phyloP scores from a whole-genome alignment of 805 yeast genomes.

The Metschnikowia noctiluminum region DNA sequence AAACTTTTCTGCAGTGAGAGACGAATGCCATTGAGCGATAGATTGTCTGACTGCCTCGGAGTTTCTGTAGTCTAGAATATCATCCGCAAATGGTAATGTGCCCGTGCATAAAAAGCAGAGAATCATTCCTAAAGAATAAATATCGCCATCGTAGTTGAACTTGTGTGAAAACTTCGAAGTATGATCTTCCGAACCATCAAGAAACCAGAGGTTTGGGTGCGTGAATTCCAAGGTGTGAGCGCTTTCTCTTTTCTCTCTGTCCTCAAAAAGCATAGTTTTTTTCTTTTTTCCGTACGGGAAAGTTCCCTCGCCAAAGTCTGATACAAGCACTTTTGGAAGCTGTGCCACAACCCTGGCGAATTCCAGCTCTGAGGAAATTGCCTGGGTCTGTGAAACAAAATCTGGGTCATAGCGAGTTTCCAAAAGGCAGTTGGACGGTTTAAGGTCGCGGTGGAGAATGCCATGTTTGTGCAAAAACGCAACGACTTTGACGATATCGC shows the following conservation, averaged over 20 bases:
- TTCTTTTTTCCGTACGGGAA: constrained; percentile 50
- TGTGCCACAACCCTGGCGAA: constrained; percentile 18
- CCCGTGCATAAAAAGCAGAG: constrained; percentile 72
- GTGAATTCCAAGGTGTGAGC: constrained; percentile 88
- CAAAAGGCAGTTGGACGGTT: constrained; percentile 83
- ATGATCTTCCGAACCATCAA: constrained; percentile 16
- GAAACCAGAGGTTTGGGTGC: constrained; percentile 73
- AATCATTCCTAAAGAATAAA: constrained; percentile 83
- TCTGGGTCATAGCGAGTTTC: constrained; percentile 29
- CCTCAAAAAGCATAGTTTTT: neutral
- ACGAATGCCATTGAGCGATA: constrained; percentile 31
- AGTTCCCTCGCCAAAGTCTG: constrained; percentile 90
- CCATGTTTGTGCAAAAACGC: constrained; percentile 68
- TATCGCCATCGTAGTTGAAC: constrained; percentile 70
- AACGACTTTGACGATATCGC: constrained; percentile 68
- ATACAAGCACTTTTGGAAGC: constrained; percentile 71
- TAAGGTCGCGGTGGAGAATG: constrained; percentile 82
- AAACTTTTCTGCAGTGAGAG: constrained; percentile 20
- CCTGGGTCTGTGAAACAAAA: neutral
- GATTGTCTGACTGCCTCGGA: constrained; percentile 27
- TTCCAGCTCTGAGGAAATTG: neutral
- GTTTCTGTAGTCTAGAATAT: constrained; percentile 17
- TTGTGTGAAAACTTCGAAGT: constrained; percentile 38
- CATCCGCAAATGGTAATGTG: constrained; percentile 50
- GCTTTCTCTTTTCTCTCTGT: constrained; percentile 67